Conservation (phyloP, 1,284 basidiomycete species). For the Blastosporella zonata region DNA sequence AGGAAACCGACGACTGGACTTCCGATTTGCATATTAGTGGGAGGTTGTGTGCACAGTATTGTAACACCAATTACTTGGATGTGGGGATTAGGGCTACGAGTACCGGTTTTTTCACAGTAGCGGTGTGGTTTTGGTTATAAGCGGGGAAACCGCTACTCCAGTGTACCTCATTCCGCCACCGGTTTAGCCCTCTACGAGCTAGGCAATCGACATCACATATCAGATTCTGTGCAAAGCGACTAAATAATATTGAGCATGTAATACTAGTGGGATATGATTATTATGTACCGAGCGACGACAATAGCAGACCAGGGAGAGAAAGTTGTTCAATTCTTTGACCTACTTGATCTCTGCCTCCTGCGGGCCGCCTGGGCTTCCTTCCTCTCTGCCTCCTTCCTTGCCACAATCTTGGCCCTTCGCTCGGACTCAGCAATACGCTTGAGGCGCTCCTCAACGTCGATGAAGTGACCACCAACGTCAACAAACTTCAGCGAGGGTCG, state of each 20-base stretch:
- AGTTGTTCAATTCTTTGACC: not conserved
- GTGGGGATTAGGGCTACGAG: too few relatives aligned
- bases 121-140: too few relatives aligned
- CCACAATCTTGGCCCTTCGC: constrained; percentile 38
- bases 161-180: too few relatives aligned
- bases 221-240: too few relatives aligned
- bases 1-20: constrained; percentile 56
- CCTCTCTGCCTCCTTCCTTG: constrained; percentile 23
- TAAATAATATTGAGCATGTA: too few relatives aligned
- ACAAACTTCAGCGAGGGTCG: constrained; percentile 58
- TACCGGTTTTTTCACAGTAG: too few relatives aligned
- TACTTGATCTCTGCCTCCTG: not conserved
- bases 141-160: too few relatives aligned
- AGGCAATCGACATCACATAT: too few relatives aligned
- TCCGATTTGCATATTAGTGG: constrained; percentile 55
- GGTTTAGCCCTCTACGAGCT: too few relatives aligned
- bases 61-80: too few relatives aligned
- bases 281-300: too few relatives aligned
- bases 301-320: not conserved
- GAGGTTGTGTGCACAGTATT: not conserved
- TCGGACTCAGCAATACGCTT: constrained; percentile 47
- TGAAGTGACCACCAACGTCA: constrained; percentile 67
- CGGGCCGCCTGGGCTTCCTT: constrained; percentile 7
- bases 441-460: constrained; percentile 51
- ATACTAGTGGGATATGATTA: too few relatives aligned